A percentile compares a stretch with the other conserved stretches of the same genome.
phyloP scores from a whole-genome alignment of 257 asterid genomes.

The Gentiana dahurica region DNA sequence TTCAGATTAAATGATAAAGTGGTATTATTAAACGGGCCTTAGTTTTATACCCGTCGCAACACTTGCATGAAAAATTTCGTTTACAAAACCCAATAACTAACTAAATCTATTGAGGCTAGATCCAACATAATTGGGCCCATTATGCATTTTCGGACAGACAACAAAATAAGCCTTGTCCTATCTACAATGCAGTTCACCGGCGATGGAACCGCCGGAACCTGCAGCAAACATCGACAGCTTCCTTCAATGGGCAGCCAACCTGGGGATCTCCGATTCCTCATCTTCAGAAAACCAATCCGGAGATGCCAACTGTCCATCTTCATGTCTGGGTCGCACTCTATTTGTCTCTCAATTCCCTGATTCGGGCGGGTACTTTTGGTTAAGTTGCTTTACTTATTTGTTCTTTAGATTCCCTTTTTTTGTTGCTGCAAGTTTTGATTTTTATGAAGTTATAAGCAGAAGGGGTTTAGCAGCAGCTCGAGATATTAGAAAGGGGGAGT shows the following conservation, averaged over 20 bases:
- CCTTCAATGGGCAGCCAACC: constrained; percentile 57
- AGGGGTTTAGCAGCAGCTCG: constrained; percentile 89
- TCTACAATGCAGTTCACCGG: neutral
- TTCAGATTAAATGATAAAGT: too few species aligned
- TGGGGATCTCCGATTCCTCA: constrained; percentile 53
- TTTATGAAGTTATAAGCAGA: constrained; percentile 27
- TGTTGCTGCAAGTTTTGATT: neutral
- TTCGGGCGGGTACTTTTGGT: constrained; percentile 71
- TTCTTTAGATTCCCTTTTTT: too few species aligned
- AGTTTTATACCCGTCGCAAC: too few species aligned
- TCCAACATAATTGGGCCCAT: too few species aligned
- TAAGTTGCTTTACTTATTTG: neutral
- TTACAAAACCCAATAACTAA: too few species aligned
- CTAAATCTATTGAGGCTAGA: too few species aligned
- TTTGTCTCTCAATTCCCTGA: constrained; percentile 52
- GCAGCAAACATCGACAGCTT: constrained; percentile 39
- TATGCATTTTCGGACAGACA: too few species aligned
- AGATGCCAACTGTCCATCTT: neutral
- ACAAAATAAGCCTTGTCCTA: too few species aligned
- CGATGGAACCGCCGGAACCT: constrained; percentile 18
- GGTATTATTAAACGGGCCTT: too few species aligned
- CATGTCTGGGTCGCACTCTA: constrained; percentile 49
- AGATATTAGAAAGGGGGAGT: constrained; percentile 55
- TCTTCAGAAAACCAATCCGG: constrained; percentile 6
- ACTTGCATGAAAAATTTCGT: too few species aligned